Evolutionary conservation across 306 rosid species (phyloP).

Genomic region (Calophaca sinica): DNA sequence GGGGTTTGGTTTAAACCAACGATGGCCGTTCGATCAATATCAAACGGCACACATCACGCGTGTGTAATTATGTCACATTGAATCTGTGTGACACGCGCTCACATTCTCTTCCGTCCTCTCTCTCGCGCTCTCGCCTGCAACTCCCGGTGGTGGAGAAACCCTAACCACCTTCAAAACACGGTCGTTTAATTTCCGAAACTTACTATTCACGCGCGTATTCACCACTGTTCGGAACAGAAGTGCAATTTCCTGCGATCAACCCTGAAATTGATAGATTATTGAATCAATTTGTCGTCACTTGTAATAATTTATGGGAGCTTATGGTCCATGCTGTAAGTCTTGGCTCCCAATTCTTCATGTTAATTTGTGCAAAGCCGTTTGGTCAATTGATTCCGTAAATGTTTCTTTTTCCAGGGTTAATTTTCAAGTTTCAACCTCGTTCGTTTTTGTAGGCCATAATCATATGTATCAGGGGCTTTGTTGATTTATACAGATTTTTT

Average conservation of each 20-base stretch:
- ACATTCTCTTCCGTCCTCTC: slow-evolving; percentile 20
- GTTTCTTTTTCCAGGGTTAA: background rate
- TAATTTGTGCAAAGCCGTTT: background rate
- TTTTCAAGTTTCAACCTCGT: background rate
- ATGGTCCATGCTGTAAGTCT: slow-evolving; percentile 42
- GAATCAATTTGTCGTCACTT: slow-evolving; percentile 13
- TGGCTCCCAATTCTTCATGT: slow-evolving; percentile 29
- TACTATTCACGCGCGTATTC: background rate
- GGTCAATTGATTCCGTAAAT: background rate
- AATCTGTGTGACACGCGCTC: slow-evolving; percentile 57
- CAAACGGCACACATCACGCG: slow-evolving; percentile 44
- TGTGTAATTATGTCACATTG: slow-evolving; percentile 57
- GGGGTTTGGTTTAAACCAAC: slow-evolving; percentile 31
- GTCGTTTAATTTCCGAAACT: slow-evolving; percentile 44
- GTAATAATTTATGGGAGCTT: slow-evolving; percentile 10
- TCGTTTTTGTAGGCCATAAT: background rate
- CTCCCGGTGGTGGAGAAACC: slow-evolving; percentile 49
- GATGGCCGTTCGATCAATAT: slow-evolving; percentile 42
- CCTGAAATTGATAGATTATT: background rate
- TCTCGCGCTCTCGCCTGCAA: slow-evolving; percentile 43
- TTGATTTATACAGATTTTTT: background rate
- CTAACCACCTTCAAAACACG: slow-evolving; percentile 43
- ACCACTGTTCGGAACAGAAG: background rate
- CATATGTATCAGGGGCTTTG: background rate
- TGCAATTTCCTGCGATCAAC: background rate